Percentiles rank a stretch among this genome's conserved stretches.
phyloP scores from a whole-genome alignment of 306 rosid genomes.

The Phaseolus lunatus region DNA sequence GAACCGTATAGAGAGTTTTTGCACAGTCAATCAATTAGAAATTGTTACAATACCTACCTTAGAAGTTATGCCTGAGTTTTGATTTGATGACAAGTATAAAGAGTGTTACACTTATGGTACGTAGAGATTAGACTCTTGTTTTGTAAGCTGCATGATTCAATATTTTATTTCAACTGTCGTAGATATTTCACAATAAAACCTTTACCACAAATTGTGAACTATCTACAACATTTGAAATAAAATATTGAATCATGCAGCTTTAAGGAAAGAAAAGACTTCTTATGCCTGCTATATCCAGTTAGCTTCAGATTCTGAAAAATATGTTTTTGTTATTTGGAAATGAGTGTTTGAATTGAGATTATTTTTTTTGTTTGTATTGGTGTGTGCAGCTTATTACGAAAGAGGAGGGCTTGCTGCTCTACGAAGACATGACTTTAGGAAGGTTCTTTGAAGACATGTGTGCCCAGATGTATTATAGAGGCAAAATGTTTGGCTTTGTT shows the following conservation, averaged over 20 bases:
- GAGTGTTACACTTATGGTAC: not conserved
- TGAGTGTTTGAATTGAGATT: constrained; percentile 36
- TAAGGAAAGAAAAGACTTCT: not conserved
- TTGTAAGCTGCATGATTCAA: constrained; percentile 16
- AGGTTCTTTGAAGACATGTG: constrained; percentile 92
- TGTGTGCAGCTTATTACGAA: constrained; percentile 74
- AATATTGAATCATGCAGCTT: too few relatives aligned
- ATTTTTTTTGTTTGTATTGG: constrained; percentile 25
- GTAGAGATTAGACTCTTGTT: not conserved
- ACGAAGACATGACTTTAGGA: constrained; percentile 89
- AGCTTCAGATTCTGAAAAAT: constrained; percentile 30
- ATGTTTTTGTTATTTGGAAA: not conserved
- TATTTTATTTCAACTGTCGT: not conserved
- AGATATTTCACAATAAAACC: constrained; percentile 23
- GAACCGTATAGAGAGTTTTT: not conserved
- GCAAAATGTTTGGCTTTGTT: constrained; percentile 92
- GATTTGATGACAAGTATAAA: not conserved
- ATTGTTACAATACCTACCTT: not conserved
- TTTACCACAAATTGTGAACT: too few relatives aligned
- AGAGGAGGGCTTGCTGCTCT: constrained; percentile 82
- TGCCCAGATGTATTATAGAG: constrained; percentile 95
- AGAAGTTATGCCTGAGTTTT: not conserved
- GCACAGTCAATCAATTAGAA: not conserved
- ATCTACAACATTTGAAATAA: too few relatives aligned
- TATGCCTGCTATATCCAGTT: constrained; percentile 4